Percentiles rank a stretch among this genome's conserved stretches.
Evolutionary conservation across 495 filamentous ascomycete species (phyloP).

Genomic region (Daldinia caldariorum): DNA sequence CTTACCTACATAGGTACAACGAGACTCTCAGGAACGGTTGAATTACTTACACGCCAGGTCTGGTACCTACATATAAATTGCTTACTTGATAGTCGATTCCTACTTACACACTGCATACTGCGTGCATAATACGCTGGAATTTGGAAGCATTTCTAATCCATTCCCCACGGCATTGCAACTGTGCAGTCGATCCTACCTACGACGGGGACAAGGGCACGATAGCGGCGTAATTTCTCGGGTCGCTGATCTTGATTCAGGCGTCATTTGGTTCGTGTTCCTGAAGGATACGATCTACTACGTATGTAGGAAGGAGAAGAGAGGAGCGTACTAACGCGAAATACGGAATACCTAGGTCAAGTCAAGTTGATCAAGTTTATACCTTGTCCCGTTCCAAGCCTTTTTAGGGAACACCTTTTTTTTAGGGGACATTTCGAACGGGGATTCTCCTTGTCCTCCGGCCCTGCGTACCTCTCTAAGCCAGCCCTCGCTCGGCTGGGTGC

Average conservation of each 20-base stretch:
- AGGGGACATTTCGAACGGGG: slow-evolving; percentile 25
- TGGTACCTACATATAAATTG: slow-evolving; percentile 8
- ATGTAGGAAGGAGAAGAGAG: slow-evolving; percentile 17
- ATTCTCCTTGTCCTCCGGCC: slow-evolving; percentile 29
- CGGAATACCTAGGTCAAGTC: not conserved
- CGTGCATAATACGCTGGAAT: slow-evolving; percentile 25
- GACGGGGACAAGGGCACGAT: slow-evolving; percentile 16
- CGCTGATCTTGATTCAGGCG: slow-evolving; percentile 36
- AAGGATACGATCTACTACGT: slow-evolving; percentile 34
- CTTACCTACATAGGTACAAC: not conserved
- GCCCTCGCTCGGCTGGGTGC: not conserved
- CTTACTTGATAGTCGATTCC: slow-evolving; percentile 6
- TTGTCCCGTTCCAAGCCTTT: not conserved
- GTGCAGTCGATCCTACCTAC: slow-evolving; percentile 36
- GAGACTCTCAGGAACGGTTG: not conserved
- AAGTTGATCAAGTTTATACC: not conserved
- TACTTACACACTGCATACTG: slow-evolving; percentile 2
- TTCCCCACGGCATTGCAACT: slow-evolving; percentile 30
- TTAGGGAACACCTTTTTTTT: slow-evolving; percentile 4
- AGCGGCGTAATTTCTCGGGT: slow-evolving; percentile 32
- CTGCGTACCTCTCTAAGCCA: slow-evolving; percentile 25
- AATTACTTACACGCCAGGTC: slow-evolving; percentile 20
- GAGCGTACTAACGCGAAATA: slow-evolving; percentile 12
- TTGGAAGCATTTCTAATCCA: slow-evolving; percentile 25
- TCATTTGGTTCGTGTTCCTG: slow-evolving; percentile 36